Evolutionary conservation across 441 rosid genomes (phyloP).

Genomic region (Gossypium lobatum): DNA sequence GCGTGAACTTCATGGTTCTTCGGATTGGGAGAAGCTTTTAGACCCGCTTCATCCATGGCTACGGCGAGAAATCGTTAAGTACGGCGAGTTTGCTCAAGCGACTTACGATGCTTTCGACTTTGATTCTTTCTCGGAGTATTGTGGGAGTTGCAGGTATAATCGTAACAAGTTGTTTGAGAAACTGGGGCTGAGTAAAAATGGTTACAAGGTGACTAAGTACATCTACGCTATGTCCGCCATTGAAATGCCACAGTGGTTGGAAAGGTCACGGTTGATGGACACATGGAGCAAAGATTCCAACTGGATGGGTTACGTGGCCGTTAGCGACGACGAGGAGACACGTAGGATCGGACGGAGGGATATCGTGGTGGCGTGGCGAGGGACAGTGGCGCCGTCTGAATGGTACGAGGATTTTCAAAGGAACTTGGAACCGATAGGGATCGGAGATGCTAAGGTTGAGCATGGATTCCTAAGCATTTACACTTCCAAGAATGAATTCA

Average conservation of each 20-base stretch:
- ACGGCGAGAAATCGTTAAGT: slow-evolving; percentile 30
- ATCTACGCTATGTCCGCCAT: slow-evolving; percentile 33
- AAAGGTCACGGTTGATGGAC: slow-evolving; percentile 19
- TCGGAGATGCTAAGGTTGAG: slow-evolving; percentile 21
- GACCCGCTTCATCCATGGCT: slow-evolving; percentile 34
- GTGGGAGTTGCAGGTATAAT: slow-evolving; percentile 30
- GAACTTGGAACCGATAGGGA: slow-evolving; percentile 22
- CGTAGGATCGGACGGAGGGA: slow-evolving; percentile 32
- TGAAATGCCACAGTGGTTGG: slow-evolving; percentile 31
- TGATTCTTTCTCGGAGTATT: slow-evolving; percentile 28
- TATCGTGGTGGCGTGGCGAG: slow-evolving; percentile 37
- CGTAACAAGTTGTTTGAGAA: slow-evolving; percentile 19
- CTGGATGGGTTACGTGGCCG: slow-evolving; percentile 38
- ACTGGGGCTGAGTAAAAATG: slow-evolving; percentile 18
- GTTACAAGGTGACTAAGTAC: slow-evolving; percentile 26
- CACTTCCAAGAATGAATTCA: slow-evolving; percentile 22
- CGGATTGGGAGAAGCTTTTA: slow-evolving; percentile 29
- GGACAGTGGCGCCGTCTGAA: slow-evolving; percentile 29
- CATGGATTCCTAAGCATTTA: slow-evolving; percentile 32
- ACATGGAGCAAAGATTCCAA: slow-evolving; percentile 37
- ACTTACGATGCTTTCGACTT: slow-evolving; percentile 33
- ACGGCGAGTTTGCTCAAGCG: slow-evolving; percentile 36
- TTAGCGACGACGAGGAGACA: slow-evolving; percentile 24
- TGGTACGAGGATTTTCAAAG: slow-evolving; percentile 32
- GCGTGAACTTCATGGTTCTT: slow-evolving; percentile 29